Percentiles rank a stretch among this genome's conserved stretches.
These are phyloP conservation scores for Boechera stricta DNA, from an alignment of 345 rosid genomes.

Conservation along the genomic window DNA sequence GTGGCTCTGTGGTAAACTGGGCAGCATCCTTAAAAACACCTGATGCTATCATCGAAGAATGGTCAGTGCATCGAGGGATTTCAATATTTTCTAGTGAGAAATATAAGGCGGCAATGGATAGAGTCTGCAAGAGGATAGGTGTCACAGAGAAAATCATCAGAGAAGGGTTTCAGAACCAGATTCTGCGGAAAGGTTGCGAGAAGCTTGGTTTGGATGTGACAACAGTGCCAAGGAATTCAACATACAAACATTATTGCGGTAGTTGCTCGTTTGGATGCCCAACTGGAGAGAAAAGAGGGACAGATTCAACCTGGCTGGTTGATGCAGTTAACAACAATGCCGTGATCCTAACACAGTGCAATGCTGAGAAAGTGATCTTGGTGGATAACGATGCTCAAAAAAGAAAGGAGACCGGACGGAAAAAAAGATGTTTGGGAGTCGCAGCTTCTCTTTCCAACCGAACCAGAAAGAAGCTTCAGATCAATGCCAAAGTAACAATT, in stretches of 20 bases:
- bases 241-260: constrained; percentile 65
- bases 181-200: constrained; percentile 70
- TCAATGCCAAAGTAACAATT: constrained; percentile 64
- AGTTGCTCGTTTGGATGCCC: constrained; percentile 66
- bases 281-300: constrained; percentile 68
- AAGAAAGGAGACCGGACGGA: constrained; percentile 37
- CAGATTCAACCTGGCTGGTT: constrained; percentile 67
- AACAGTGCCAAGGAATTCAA: constrained; percentile 54
- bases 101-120: constrained; percentile 61
- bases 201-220: constrained; percentile 63
- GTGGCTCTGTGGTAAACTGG: constrained; percentile 77
- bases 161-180: constrained; percentile 74
- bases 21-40: constrained; percentile 63
- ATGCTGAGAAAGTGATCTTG: constrained; percentile 59
- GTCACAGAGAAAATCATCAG: constrained; percentile 51
- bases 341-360: constrained; percentile 61
- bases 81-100: constrained; percentile 49
- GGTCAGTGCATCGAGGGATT: constrained; percentile 57
- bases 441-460: constrained; percentile 46
- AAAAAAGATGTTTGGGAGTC: constrained; percentile 62
- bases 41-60: constrained; percentile 56
- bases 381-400: constrained; percentile 43
- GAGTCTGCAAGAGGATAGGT: constrained; percentile 55
- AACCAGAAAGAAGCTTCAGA: constrained; percentile 51
- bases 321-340: constrained; percentile 67